These are phyloP conservation scores for sorghum (Sorghum bicolor) DNA, from an alignment of 176 grass and related monocot species.

Conservation along the genomic window DNA sequence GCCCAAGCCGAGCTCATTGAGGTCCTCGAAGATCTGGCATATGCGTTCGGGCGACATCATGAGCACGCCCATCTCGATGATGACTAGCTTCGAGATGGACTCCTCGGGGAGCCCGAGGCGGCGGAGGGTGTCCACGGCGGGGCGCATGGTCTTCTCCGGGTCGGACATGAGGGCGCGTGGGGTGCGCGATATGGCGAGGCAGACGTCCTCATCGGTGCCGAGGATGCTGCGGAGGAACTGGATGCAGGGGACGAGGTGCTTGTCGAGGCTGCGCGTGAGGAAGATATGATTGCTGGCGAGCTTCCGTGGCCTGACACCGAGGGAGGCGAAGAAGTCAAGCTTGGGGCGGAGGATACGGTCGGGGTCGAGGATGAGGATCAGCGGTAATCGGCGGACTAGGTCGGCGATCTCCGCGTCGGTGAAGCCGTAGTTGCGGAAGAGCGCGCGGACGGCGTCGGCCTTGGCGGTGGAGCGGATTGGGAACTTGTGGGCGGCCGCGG, in stretches of 20 bases:
- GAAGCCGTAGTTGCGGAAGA: constrained; percentile 42
- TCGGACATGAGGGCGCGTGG: not conserved
- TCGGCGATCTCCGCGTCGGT: constrained; percentile 22
- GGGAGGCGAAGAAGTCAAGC: constrained; percentile 40
- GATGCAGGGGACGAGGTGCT: constrained; percentile 27
- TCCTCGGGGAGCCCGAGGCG: not conserved
- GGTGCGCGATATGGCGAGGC: not conserved
- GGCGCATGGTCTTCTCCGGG: constrained; percentile 9
- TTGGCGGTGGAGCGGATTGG: constrained; percentile 23
- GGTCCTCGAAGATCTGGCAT: constrained; percentile 17
- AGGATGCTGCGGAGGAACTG: constrained; percentile 35
- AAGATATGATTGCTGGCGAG: not conserved
- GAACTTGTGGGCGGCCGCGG: not conserved
- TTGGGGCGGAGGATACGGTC: constrained; percentile 39
- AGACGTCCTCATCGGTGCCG: not conserved
- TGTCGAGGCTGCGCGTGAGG: constrained; percentile 24
- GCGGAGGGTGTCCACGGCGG: constrained; percentile 26
- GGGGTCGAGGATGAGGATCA: constrained; percentile 16
- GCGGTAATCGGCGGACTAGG: not conserved
- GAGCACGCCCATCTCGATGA: not conserved
- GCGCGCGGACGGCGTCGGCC: constrained; percentile 7
- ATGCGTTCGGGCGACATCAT: constrained; percentile 11
- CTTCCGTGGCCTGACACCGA: constrained; percentile 22
- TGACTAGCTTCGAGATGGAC: constrained; percentile 26
- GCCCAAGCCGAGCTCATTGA: constrained; percentile 2